These are phyloP conservation scores for Helminthosporium solani DNA, from an alignment of 2,329 filamentous ascomycete genomes.

Conservation along the genomic window DNA sequence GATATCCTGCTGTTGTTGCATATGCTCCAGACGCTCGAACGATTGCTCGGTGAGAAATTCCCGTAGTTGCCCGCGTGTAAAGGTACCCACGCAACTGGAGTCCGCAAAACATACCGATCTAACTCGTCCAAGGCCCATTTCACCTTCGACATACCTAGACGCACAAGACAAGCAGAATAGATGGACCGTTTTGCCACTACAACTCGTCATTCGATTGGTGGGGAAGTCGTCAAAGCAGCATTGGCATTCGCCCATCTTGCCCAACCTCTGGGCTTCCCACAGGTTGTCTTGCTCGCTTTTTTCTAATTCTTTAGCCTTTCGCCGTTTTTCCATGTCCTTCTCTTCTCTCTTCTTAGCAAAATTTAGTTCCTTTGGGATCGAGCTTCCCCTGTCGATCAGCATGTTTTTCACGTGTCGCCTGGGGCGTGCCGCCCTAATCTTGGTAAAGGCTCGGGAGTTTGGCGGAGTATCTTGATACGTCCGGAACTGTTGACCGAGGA, in stretches of 20 bases:
- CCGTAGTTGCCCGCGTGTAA: conserved; percentile 56
- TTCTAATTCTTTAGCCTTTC: conserved; percentile 22
- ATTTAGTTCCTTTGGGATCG: conserved; percentile 32
- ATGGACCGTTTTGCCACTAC: conserved; percentile 59
- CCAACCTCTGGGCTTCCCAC: conserved; percentile 19
- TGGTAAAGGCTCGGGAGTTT: conserved; percentile 14
- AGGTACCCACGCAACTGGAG: conserved; percentile 59
- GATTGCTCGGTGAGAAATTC: conserved; percentile 61
- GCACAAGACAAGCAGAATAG: conserved; percentile 72
- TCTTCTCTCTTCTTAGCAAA: conserved; percentile 32
- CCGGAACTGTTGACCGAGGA: conserved; percentile 33
- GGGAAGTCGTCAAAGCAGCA: conserved; percentile 72
- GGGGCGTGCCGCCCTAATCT: conserved; percentile 21
- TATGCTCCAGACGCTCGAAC: conserved; percentile 63
- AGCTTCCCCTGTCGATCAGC: conserved; percentile 25
- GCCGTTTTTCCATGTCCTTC: conserved; percentile 29
- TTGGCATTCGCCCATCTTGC: conserved; percentile 63
- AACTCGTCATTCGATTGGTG: conserved; percentile 68
- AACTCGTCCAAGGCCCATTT: conserved; percentile 69
- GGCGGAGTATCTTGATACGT: conserved; percentile 17
- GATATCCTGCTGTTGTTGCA: conserved; percentile 70
- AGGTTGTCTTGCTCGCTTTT: conserved; percentile 41
- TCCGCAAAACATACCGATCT: conserved; percentile 69
- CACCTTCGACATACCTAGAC: conserved; percentile 63
- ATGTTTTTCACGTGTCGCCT: conserved; percentile 19